Evolutionary conservation across 352 stramenopile species (phyloP).

Genomic region (Pilasporangium apinafurcum): DNA sequence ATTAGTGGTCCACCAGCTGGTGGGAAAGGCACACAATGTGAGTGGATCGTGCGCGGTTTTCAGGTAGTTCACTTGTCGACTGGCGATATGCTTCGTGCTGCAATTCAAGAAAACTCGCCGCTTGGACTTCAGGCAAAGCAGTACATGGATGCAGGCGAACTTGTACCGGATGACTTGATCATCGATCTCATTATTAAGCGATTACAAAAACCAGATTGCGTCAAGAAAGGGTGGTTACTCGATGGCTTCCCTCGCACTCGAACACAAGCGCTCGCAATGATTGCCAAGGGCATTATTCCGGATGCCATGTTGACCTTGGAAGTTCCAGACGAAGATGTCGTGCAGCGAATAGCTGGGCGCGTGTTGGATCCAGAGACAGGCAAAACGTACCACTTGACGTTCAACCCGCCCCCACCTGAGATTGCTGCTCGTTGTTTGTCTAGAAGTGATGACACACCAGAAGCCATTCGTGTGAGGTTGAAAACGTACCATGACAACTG

Average conservation of each 20-base stretch:
- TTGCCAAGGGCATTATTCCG: conserved; percentile 67
- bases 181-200: conserved; percentile 90
- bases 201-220: conserved; percentile 61
- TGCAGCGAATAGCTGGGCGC: conserved; percentile 90
- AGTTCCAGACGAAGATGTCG: conserved; percentile 92
- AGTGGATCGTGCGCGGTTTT: conserved; percentile 86
- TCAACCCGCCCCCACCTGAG: conserved; percentile 67
- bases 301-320: conserved; percentile 93
- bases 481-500: conserved; percentile 80
- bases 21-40: conserved; percentile 96
- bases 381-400: conserved; percentile 89
- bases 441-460: conserved; percentile 84
- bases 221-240: conserved; percentile 82
- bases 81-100: conserved; percentile 92
- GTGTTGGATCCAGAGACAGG: conserved; percentile 89
- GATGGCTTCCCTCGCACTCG: conserved; percentile 94
- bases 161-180: conserved; percentile 95
- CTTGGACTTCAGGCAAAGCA: conserved; percentile 80
- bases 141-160: conserved; percentile 89
- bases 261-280: conserved; percentile 67
- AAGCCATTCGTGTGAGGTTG: conserved; percentile 85
- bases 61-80: conserved; percentile 93
- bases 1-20: conserved; percentile 90
- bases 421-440: conserved; percentile 58
- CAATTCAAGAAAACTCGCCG: conserved; percentile 57